These are phyloP conservation scores for Calamus simplicifolius DNA, from an alignment of 176 grass and related monocot genomes.

Conservation along the genomic window DNA sequence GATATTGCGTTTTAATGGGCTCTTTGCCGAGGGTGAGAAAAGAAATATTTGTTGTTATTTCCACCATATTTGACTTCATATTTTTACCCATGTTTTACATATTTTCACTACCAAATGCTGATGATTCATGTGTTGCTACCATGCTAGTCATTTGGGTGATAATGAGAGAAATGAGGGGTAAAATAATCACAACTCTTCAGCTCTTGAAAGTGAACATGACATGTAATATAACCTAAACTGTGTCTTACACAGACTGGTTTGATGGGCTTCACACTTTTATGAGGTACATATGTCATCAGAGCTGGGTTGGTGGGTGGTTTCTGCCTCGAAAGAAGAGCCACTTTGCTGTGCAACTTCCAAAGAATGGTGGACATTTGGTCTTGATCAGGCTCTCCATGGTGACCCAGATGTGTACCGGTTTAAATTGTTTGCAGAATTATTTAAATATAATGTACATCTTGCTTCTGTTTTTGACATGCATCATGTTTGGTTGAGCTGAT, in stretches of 20 bases:
- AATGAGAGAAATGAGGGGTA: no score
- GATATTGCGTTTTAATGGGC: no score
- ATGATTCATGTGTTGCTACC: no score
- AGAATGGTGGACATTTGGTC: slow-evolving; percentile 99
- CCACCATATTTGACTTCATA: no score
- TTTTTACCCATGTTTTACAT: no score
- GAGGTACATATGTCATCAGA: slow-evolving; percentile 92
- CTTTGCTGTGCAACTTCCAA: slow-evolving; percentile 91
- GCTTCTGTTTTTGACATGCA: slow-evolving; percentile 4
- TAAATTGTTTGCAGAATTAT: slow-evolving; percentile 90
- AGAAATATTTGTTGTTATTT: no score
- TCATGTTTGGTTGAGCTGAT: no score
- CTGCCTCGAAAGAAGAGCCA: slow-evolving; percentile 95
- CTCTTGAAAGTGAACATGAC: no score
- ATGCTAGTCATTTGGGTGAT: no score
- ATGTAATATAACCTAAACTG: not conserved
- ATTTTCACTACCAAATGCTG: no score
- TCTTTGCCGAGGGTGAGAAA: no score
- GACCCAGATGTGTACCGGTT: slow-evolving; percentile 99
- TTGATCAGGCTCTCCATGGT: slow-evolving; percentile 93
- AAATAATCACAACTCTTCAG: no score
- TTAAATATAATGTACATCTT: slow-evolving; percentile 55
- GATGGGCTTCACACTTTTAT: slow-evolving; percentile 97
- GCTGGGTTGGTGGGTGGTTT: slow-evolving; percentile 97
- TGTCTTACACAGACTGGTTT: slow-evolving; percentile 80